These are phyloP conservation scores for Stevia rebaudiana DNA, from an alignment of 140 eudicot species.

Conservation along the genomic window DNA sequence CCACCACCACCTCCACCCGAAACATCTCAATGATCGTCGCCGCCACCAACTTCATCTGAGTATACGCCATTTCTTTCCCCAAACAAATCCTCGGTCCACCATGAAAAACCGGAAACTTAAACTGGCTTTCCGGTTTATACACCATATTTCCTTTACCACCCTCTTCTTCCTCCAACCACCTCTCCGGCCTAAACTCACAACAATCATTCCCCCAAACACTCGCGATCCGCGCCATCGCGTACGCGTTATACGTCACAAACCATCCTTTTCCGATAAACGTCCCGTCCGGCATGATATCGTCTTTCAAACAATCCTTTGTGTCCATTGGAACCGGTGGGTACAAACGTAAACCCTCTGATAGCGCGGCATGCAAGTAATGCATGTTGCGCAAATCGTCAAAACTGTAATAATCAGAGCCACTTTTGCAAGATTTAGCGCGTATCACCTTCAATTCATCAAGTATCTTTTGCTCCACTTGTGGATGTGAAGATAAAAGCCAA, in stretches of 20 bases:
- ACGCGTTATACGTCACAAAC: conserved; percentile 41
- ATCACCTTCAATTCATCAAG: conserved; percentile 40
- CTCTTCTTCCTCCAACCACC: conserved; percentile 47
- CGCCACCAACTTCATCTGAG: conserved; percentile 65
- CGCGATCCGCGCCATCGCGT: conserved; percentile 72
- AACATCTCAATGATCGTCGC: conserved; percentile 47
- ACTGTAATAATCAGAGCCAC: conserved; percentile 15
- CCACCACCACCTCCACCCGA: conserved; percentile 21
- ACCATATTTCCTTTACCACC: conserved; percentile 15
- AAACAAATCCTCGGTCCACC: conserved; percentile 74
- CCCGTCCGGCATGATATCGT: conserved; percentile 61
- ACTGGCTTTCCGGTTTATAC: conserved; percentile 34
- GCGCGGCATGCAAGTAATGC: conserved; percentile 77
- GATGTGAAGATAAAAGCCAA: conserved; percentile 57
- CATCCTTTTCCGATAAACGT: conserved; percentile 37
- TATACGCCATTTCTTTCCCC: conserved; percentile 72
- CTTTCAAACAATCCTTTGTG: conserved; percentile 40
- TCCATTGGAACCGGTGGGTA: conserved; percentile 77
- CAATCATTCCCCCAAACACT: conserved; percentile 68
- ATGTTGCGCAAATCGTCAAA: conserved; percentile 62
- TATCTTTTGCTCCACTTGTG: conserved; percentile 42
- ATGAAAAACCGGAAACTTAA: conserved; percentile 50
- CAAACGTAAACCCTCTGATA: conserved; percentile 62
- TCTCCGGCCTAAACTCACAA: conserved; percentile 48
- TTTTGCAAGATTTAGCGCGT: conserved; percentile 19